Base-by-base conservation (phyloP, 495 filamentous ascomycete genomes). In the Baudoinia panamericana region DNA sequence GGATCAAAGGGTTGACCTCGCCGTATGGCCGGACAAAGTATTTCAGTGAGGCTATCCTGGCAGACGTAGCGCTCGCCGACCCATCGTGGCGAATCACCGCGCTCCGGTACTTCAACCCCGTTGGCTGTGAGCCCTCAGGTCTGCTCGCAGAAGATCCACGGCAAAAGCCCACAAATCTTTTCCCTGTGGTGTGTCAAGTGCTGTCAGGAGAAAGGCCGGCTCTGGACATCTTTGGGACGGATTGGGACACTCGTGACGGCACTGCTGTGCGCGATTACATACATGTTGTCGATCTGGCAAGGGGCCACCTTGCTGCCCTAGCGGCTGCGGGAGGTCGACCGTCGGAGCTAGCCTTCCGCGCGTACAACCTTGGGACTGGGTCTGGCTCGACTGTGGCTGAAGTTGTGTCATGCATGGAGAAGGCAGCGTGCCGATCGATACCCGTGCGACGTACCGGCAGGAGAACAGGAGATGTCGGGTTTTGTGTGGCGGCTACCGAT, bases 101-200 rank as follows among this genome's bases (percentile, higher is more conserved):
- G 13, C 63, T 80, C 10, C 65, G 76, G 13, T 80, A 80, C 52
- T 80, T 80, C 63, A 80, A 79, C 43, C 76, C 76, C 4, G 69
- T 77, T 21, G 75, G 76, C 4, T 79, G 72, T 53, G 70, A 80
- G 43, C 62, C 75, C 25, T 75, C 72, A 0, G 76, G 76, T 15
- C 54, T 76, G 3, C 58, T 80, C n/a, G 73, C 74, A 23, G 76
- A 80, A 56, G 72, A 75, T 53, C 73, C 75, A n/a, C 59, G 68
- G 38, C 68, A 70, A 39, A 66, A 61, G 20, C 72, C 76, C 4
- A 78, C 68, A 26, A 80, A 80, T 39, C 63, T 80, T 38, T 69
- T 77, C 32, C 76, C 76, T 0, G 71, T 77, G 1, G 63, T 79
- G 19, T 60, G 69, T 40, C 69, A 71, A 25, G 75, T 77, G 9